Percentiles rank a stretch among this genome's conserved stretches.
These are phyloP conservation scores for Fusarium paranaense DNA, from an alignment of 2,329 filamentous ascomycete species.

Conservation along the genomic window DNA sequence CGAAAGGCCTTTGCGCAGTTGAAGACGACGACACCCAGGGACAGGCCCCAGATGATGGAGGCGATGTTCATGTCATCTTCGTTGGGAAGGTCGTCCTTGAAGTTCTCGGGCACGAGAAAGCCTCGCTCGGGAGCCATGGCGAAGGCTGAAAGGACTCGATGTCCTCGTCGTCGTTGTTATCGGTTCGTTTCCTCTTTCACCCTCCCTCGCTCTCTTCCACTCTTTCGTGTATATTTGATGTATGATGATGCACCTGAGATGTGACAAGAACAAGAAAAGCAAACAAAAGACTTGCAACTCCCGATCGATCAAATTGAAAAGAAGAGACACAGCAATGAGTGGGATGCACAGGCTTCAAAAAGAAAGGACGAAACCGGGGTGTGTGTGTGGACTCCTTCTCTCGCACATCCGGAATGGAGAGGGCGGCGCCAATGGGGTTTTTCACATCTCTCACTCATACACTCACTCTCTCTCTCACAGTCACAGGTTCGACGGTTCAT, in stretches of 20 bases:
- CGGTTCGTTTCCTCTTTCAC: not conserved
- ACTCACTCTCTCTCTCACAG: not conserved
- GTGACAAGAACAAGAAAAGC: not conserved
- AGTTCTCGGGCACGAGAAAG: constrained; percentile 37
- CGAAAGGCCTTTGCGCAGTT: constrained; percentile 38
- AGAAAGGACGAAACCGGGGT: not conserved
- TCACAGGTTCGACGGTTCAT: not conserved
- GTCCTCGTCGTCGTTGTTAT: not conserved
- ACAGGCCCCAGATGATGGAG: constrained; percentile 40
- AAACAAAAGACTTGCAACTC: not conserved
- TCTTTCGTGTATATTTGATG: not conserved
- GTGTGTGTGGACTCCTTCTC: not conserved
- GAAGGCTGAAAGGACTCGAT: not conserved
- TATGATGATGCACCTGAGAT: constrained; percentile 3
- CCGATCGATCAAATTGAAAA: constrained; percentile 5
- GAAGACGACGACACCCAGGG: constrained; percentile 37
- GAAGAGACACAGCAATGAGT: not conserved
- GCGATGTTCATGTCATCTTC: constrained; percentile 38
- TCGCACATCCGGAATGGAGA: constrained; percentile 8
- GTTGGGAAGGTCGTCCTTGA: constrained; percentile 19
- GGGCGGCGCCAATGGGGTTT: constrained; percentile 2
- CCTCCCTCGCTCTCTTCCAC: not conserved
- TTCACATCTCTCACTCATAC: not conserved
- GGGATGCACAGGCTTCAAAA: constrained; percentile 14
- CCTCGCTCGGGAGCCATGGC: constrained; percentile 24